Conservation (phyloP, 139 green algal species). For the Choricystis sp. region DNA sequence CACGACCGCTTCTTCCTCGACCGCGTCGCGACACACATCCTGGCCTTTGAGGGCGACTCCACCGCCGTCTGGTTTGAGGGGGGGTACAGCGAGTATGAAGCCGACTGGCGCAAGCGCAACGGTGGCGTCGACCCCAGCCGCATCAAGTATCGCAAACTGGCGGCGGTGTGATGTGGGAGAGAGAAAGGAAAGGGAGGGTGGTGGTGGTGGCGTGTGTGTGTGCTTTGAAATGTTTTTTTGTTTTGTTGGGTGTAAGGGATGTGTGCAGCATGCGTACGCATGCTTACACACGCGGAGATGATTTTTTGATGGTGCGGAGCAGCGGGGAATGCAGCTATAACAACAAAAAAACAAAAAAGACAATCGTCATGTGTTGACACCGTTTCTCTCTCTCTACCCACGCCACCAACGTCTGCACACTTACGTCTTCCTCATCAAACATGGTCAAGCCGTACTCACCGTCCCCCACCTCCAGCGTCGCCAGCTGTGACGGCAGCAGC, state of each 20-base stretch:
- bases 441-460: background rate
- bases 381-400: no score
- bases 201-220: no score
- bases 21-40: slow-evolving; percentile 61
- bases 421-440: background rate
- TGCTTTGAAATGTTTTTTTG: no score
- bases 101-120: slow-evolving; percentile 27
- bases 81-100: slow-evolving; percentile 52
- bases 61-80: slow-evolving; percentile 52
- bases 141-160: slow-evolving; percentile 67
- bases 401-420: background rate
- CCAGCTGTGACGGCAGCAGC: background rate
- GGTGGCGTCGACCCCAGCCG: slow-evolving; percentile 32
- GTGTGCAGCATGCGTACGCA: no score
- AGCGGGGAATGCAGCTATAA: no score
- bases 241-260: no score
- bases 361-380: background rate
- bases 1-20: slow-evolving; percentile 72
- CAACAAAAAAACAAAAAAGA: background rate
- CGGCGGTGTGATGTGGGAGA: background rate
- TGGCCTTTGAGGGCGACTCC: slow-evolving; percentile 67
- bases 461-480: background rate
- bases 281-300: no score
- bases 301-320: no score
- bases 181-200: background rate